Base-by-base conservation (phyloP, 2,329 filamentous ascomycete species). In the Chaetomium globosum region DNA sequence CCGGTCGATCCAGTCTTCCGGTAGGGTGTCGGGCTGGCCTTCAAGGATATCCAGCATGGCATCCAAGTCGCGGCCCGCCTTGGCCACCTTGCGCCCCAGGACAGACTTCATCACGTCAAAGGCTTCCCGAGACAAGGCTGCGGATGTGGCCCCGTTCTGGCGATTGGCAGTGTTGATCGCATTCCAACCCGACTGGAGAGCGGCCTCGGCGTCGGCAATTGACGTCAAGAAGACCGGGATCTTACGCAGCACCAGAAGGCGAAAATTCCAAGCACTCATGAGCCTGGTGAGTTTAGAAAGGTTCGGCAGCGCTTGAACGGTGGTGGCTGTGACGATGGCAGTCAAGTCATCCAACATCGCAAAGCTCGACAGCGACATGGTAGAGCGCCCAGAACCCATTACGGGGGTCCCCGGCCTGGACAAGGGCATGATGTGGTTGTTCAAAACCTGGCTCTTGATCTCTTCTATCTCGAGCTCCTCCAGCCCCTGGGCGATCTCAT, bases 11-110 rank as follows among this genome's bases (percentile, higher is more conserved):
- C 94, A 99, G 31, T 80, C 76, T 49, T 96, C 90, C 0, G 95
- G 95, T 10, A 99, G 80, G 0, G 90, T 92, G 73, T 99, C 95
- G 52, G 89, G 83, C 62, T 88, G 83, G 1, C 92, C 93, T 76
- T 98, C 95, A 2, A 98, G 82, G 36, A 86, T 84, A 76, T 99
- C 93, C 16, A 99, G 83, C 85, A 97, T 92, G 59, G 83, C 86
- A 75, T 99, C 95, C 67, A 98, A 82, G 48, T 87, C 84, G 56
- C 84, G 84, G 0, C 92, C 94, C 0, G 93, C 83, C 43, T 83
- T 83, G 16, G 85, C 81, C 39, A 97, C 87, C 70, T 90, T 90
- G 36, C 84, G 80, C 64, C 89, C 87, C 36, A 98, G 80, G 9
- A 87, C 81, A 2, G 76, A 74, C 67, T 86, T 87, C 74, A 90